These are phyloP conservation scores for Blastocystis sp. DNA, from an alignment of 352 stramenopile genomes.

Conservation along the genomic window DNA sequence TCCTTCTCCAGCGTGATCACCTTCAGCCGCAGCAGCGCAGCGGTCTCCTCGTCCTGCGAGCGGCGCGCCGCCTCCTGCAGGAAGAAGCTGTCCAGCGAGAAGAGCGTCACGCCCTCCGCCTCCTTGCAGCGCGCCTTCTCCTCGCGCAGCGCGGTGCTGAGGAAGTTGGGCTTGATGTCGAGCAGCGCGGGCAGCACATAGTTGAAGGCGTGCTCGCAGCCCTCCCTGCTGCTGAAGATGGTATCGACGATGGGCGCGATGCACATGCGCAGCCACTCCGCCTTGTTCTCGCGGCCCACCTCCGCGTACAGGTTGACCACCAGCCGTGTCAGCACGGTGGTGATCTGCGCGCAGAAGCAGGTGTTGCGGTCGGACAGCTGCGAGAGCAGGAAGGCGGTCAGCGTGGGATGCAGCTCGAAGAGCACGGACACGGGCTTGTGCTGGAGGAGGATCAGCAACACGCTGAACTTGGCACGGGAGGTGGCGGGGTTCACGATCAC, in stretches of 20 bases:
- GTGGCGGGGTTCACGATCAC: background rate
- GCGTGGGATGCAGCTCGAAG: background rate
- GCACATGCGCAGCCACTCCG: background rate
- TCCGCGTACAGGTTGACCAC: conserved; percentile 25
- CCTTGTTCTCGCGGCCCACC: background rate
- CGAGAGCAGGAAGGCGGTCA: conserved; percentile 15
- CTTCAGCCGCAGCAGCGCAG: conserved; percentile 16
- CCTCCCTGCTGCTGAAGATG: background rate
- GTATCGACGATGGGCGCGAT: conserved; percentile 22
- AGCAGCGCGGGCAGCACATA: conserved; percentile 50
- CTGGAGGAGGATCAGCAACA: conserved; percentile 26
- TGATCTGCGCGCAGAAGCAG: conserved; percentile 57
- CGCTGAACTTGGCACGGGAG: conserved; percentile 6
- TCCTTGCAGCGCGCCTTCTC: background rate
- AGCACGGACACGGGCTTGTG: conserved; percentile 1
- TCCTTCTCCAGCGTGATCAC: conserved; percentile 57
- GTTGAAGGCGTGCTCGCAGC: conserved; percentile 17
- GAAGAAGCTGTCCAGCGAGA: conserved; percentile 38
- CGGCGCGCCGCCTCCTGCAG: background rate
- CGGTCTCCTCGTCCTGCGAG: conserved; percentile 10
- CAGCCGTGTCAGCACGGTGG: conserved; percentile 6
- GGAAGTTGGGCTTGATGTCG: conserved; percentile 44
- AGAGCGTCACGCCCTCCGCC: background rate
- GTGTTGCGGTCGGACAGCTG: conserved; percentile 43
- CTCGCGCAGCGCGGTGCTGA: background rate